Evolutionary conservation across 805 yeast species (phyloP).

Genomic region (Yamadazyma takamatsuzukensis): DNA sequence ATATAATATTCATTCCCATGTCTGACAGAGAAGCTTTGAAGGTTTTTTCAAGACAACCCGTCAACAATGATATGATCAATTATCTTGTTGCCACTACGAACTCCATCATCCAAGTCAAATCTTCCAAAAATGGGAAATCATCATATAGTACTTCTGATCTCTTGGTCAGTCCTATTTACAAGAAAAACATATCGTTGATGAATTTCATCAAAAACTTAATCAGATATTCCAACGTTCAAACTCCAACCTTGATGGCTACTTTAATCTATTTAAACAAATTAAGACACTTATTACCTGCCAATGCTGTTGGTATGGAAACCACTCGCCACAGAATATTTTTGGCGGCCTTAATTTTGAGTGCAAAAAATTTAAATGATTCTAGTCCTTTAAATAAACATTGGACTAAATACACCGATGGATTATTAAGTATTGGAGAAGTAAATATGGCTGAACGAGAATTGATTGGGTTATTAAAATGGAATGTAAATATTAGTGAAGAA

Average conservation of each 20-base stretch:
- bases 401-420: conserved; percentile 88
- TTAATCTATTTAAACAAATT: conserved; percentile 78
- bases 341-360: conserved; percentile 86
- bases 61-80: conserved; percentile 53
- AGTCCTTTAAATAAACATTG: conserved; percentile 95
- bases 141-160: conserved; percentile 15
- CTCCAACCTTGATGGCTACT: conserved; percentile 92
- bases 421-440: conserved; percentile 71
- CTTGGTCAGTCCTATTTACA: conserved; percentile 22
- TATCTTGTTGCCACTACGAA: conserved; percentile 56
- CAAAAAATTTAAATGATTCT: conserved; percentile 88
- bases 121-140: conserved; percentile 13
- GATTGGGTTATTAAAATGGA: conserved; percentile 81
- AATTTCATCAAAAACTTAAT: conserved; percentile 72
- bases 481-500: conserved; percentile 61
- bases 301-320: conserved; percentile 88
- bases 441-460: conserved; percentile 90
- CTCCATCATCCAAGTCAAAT: conserved; percentile 49
- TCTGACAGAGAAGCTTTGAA: conserved; percentile 46
- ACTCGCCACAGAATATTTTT: conserved; percentile 90
- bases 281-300: conserved; percentile 73
- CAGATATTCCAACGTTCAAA: conserved; percentile 83
- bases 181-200: conserved; percentile 33
- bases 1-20: conserved; percentile 14
- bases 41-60: conserved; percentile 53